These are phyloP conservation scores for Fonsecaea multimorphosa DNA, from an alignment of 2,329 filamentous ascomycete genomes.

Conservation along the genomic window DNA sequence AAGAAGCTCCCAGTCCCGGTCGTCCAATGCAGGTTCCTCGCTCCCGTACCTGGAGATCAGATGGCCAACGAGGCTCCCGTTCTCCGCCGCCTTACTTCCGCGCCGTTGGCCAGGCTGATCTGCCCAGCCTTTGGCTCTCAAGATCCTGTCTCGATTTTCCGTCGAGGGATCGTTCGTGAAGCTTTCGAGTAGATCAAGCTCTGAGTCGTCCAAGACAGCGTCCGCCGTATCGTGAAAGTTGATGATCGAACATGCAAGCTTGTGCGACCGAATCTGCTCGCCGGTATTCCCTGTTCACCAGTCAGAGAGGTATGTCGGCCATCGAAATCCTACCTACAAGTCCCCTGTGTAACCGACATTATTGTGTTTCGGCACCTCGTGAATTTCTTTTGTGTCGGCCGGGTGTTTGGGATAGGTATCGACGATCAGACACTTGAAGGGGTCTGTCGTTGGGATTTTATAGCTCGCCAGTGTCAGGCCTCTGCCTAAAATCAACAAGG, in stretches of 20 bases:
- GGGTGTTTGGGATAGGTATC: background rate
- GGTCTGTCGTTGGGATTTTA: background rate
- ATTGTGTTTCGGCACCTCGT: background rate
- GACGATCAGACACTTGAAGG: background rate
- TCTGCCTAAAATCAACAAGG: background rate
- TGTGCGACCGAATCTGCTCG: conserved; percentile 34
- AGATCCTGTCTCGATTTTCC: conserved; percentile 26
- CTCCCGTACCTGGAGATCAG: conserved; percentile 31
- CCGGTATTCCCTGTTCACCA: conserved; percentile 27
- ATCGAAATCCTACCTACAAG: conserved; percentile 11
- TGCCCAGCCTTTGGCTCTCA: conserved; percentile 22
- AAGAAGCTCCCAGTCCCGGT: conserved; percentile 32
- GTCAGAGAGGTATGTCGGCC: background rate
- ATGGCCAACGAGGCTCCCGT: conserved; percentile 23
- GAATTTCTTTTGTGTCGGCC: background rate
- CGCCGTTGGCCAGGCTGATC: conserved; percentile 19
- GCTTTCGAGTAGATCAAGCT: conserved; percentile 28
- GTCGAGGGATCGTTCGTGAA: conserved; percentile 26
- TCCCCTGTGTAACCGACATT: conserved; percentile 31
- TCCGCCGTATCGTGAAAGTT: conserved; percentile 33
- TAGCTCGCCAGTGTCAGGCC: background rate
- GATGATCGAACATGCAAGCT: conserved; percentile 33
- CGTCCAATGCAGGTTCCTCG: conserved; percentile 27
- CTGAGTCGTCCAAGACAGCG: conserved; percentile 27
- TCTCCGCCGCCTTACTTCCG: conserved; percentile 12